Base-by-base conservation (phyloP, 139 green algal species). In the Chlamydomonas sp. region DNA sequence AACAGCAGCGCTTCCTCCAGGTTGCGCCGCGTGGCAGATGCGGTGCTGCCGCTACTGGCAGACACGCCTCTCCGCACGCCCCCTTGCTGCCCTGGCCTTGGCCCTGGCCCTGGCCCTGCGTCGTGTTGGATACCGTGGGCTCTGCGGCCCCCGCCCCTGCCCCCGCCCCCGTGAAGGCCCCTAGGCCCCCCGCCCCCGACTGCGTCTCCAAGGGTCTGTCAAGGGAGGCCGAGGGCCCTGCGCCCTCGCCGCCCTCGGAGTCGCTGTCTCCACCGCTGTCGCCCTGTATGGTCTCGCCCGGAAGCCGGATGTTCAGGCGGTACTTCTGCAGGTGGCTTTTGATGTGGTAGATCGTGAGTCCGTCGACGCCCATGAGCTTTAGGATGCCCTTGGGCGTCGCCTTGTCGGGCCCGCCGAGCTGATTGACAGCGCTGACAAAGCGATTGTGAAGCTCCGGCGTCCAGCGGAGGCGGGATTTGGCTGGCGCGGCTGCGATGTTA, bases 241-340 rank as follows among this genome's bases (percentile, higher is more conserved):
- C 63, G 58, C 17, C 72, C 60, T 63, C 67, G 17, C 77, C 64
- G n/a, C 72, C 63, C 76, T 63, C 63, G 79, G 78, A n/a, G 59
- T 86, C 68, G 0, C 85, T 57, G 15, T 63, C 57, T 49, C 77
- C 86, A 61, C n/a, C 64, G 69, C 57, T 71, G 63, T 87, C 88
- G 4, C 85, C 82, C 2, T 77, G 62, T 7, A 72, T 78, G 16
- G 75, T 61, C 18, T 94, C 92, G 5, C 77, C 82, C 0, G 95
- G 95, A 73, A 96, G 84, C 83, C 95, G 92, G 80, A 96, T 95
- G 89, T 97, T 98, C 3, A 98, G 90, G 4, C 96, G 91, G 90
- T 98, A 98, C 90, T 99, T 99, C 74, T 99, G 96, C 64, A 97
- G 79, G 81, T 98, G 96, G 86, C 92, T 96, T 90, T 99, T 99